These are phyloP conservation scores for Leccinum pachyderme DNA, from an alignment of 1,284 basidiomycete species.

Conservation along the genomic window DNA sequence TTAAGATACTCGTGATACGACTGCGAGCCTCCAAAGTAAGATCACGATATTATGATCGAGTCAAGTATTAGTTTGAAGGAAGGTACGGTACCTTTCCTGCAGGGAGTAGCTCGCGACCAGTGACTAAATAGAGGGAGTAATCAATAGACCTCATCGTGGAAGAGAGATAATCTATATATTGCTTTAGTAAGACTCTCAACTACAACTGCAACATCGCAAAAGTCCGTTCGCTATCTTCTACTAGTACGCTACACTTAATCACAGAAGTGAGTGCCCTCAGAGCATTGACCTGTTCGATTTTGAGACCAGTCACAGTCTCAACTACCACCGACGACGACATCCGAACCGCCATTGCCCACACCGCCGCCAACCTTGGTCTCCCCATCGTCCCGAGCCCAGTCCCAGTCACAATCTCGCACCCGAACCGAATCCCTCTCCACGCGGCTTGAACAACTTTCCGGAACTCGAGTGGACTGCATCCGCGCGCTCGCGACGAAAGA, in stretches of 20 bases:
- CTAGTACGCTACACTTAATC: constrained; percentile 2
- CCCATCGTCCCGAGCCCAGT: background rate
- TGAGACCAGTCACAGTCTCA: background rate
- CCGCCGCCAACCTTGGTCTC: background rate
- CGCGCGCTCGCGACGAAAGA: constrained; percentile 25
- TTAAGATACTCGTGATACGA: constrained; percentile 73
- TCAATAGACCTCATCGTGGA: constrained; percentile 41
- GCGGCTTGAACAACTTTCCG: constrained; percentile 9
- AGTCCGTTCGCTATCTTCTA: background rate
- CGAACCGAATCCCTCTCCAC: constrained; percentile 5
- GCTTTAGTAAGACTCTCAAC: no score
- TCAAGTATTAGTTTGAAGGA: background rate
- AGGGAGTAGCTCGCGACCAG: constrained; percentile 78
- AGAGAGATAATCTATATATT: background rate
- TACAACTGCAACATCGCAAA: background rate
- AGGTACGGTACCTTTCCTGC: constrained; percentile 60
- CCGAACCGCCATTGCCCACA: background rate
- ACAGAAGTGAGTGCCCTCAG: constrained; percentile 6
- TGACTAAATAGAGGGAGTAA: constrained; percentile 86
- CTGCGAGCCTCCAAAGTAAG: background rate
- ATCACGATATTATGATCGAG: background rate
- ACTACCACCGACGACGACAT: background rate
- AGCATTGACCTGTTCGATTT: background rate
- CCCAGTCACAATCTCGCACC: background rate
- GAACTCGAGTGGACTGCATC: constrained; percentile 23